Base-by-base conservation (phyloP, 139 green algal genomes). In the Volvox africanus region DNA sequence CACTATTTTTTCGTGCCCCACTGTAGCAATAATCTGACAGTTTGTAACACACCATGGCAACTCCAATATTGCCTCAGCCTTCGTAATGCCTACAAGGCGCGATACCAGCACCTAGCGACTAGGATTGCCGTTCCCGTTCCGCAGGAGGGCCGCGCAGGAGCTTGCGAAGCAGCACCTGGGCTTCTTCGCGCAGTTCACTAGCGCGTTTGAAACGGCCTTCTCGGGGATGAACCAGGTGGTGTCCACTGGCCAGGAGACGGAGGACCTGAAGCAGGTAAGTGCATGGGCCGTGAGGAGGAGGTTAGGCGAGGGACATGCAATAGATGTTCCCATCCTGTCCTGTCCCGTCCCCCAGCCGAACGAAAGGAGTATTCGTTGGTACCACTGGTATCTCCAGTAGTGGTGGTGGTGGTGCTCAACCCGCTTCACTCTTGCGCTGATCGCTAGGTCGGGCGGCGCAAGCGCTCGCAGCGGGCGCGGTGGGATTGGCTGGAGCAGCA, bases 121-220 rank as follows among this genome's bases (percentile, higher is more conserved):
- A 75, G 14, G 22, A 75, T 75, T 3, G 9, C 22, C 2, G 67
- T 75, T 26, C 22, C 24, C 67, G 22, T 14, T 28, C 32, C 28
- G 1, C 71, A 94, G 92, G 89, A 79, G 80, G 32, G 92, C 92
- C 9, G 79, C 92, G 0, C 61, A 86, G 22, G 73, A 92, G 81
- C 81, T 94, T 76, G 80, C 89, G 35, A 36, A 86, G 35, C 82
- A 93, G 73, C 68, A 94, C 80, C 19, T 87, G 19, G 86, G 89
- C 75, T 93, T 94, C 92, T 93, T 93, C 50, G 81, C 75, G 16
- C 65, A 69, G 50, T 92, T 94, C 75, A 75, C 30, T 0, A 82
- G 65, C 36, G 77, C 35, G 0, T 94, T 93, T 55, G 82, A 78
- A 28, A 61, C 76, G 0, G 92, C 89, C 1, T 35, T 92, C 1